Base-by-base conservation (phyloP, 2,329 filamentous ascomycete species). In the Colletotrichum sp. region DNA sequence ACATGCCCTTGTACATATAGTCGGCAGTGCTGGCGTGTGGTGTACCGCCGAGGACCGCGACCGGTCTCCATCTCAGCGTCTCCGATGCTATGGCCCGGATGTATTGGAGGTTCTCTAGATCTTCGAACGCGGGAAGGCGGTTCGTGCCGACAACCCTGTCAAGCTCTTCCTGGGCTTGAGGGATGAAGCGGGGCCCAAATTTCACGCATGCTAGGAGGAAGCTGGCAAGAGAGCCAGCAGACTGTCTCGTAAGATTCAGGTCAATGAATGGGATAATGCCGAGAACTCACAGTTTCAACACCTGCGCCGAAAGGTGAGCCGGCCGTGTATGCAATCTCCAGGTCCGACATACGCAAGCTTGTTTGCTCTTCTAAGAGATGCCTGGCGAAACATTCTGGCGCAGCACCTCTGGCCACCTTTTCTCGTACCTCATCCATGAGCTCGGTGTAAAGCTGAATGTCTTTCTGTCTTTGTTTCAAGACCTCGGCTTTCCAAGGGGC, bases 131-230 rank as follows among this genome's bases (percentile, higher is more conserved):
- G 0, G 86, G 86, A 0, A 87, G 76, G 0, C 85, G 80, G 1
- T 85, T 81, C 0, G 71, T 70, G 2, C 89, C 85, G 0, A 87
- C 81, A 0, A 87, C 83, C 5, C 81, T 76, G 44, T 87, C 85
- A 0, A 87, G 81, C 62, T 88, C 86, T 18, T 82, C 82, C 10
- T 84, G 88, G 78, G 79, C 87, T 80, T 78, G 80, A 1, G 85
- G 85, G 28, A 91, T 86, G 21, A 90, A 87, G 9, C 87, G 85
- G 0, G 87, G 88, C 2, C 87, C 88, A 36, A 88, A 88, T n/a
- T 89, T 83, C 18, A 84, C 86, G 80, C 91, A 91, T 0, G 89
- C 89, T 0, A 92, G 84, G 24, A 89, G 84, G 79, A 91, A 87
- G n/a, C 84, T 91, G 0, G 75, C 88, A 76, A 81, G 87, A 74